These are phyloP conservation scores for Astraeus odoratus DNA, from an alignment of 768 basidiomycete genomes.

Conservation along the genomic window DNA sequence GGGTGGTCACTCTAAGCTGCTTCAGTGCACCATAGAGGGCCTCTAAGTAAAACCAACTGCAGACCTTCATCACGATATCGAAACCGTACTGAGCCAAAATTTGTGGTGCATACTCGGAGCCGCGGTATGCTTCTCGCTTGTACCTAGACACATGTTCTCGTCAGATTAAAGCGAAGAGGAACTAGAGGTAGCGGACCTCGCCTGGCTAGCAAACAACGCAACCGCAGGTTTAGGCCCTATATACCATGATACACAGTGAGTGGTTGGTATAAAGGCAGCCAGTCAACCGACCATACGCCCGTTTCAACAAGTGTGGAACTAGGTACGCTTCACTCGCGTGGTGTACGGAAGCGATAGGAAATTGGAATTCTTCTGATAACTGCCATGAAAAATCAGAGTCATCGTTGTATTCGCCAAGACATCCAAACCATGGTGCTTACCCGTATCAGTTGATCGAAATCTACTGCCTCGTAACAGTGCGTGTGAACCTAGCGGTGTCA, in stretches of 20 bases:
- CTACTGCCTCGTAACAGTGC: conserved; percentile 52
- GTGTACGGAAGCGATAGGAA: conserved; percentile 75
- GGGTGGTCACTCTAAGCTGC: conserved; percentile 43
- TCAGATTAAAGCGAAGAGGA: neutral
- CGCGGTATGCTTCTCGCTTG: conserved; percentile 59
- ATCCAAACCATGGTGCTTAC: conserved; percentile 31
- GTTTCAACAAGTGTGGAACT: conserved; percentile 76
- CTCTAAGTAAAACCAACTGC: conserved; percentile 20
- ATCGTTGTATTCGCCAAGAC: neutral
- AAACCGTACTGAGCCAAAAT: conserved; percentile 53
- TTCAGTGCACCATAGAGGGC: conserved; percentile 3
- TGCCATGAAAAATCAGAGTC: conserved; percentile 22
- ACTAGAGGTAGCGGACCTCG: conserved; percentile 15
- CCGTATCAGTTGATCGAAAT: conserved; percentile 62
- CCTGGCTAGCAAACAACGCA: conserved; percentile 77
- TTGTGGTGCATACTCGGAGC: conserved; percentile 56
- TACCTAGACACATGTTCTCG: conserved; percentile 27
- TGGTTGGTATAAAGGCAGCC: neutral
- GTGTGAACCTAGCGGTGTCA: conserved; percentile 20
- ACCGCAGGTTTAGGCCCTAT: conserved; percentile 58
- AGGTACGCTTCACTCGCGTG: conserved; percentile 88
- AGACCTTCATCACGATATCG: conserved; percentile 54
- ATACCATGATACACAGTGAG: conserved; percentile 9
- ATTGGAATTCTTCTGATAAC: conserved; percentile 88
- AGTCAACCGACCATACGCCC: conserved; percentile 40